Percentiles rank a stretch among this genome's conserved stretches.
These are phyloP conservation scores for Odontarrhena argentea DNA, from an alignment of 345 rosid species.

Conservation along the genomic window DNA sequence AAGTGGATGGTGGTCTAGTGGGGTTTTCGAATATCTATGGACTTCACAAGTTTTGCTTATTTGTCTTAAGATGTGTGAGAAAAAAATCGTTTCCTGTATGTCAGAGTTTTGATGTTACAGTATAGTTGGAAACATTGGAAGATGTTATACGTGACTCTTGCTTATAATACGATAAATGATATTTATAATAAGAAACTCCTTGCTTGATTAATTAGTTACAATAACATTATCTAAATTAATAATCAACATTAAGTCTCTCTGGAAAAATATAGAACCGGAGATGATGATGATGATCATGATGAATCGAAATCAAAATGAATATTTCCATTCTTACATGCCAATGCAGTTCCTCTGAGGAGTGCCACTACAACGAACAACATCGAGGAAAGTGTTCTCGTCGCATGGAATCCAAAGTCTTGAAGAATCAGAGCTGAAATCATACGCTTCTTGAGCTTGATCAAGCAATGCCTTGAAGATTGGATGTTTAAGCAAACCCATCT, in stretches of 20 bases:
- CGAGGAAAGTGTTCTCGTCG: conserved; percentile 67
- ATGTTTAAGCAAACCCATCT: conserved; percentile 63
- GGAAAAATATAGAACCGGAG: conserved; percentile 32
- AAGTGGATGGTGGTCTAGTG: no score
- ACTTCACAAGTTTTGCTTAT: conserved; percentile 1
- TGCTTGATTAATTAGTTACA: conserved; percentile 38
- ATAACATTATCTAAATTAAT: conserved; percentile 36
- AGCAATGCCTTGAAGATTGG: conserved; percentile 80
- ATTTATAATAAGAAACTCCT: conserved; percentile 39
- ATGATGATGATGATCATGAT: conserved; percentile 16
- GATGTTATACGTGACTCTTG: background rate
- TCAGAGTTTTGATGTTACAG: conserved; percentile 1
- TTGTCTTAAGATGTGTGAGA: conserved; percentile 17
- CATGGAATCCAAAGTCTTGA: conserved; percentile 81
- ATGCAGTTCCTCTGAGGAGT: conserved; percentile 46
- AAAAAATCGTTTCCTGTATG: conserved; percentile 5
- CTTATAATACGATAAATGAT: conserved; percentile 14
- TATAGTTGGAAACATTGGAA: conserved; percentile 1
- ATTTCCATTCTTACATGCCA: conserved; percentile 33
- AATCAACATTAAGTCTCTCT: conserved; percentile 32
- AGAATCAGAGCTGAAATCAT: conserved; percentile 56
- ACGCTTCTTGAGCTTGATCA: conserved; percentile 75
- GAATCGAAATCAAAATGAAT: conserved; percentile 37
- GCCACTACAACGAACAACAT: conserved; percentile 64
- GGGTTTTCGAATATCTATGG: no score